phyloP scores from a whole-genome alignment of 257 asterid species.

The Fraxinus americana region DNA sequence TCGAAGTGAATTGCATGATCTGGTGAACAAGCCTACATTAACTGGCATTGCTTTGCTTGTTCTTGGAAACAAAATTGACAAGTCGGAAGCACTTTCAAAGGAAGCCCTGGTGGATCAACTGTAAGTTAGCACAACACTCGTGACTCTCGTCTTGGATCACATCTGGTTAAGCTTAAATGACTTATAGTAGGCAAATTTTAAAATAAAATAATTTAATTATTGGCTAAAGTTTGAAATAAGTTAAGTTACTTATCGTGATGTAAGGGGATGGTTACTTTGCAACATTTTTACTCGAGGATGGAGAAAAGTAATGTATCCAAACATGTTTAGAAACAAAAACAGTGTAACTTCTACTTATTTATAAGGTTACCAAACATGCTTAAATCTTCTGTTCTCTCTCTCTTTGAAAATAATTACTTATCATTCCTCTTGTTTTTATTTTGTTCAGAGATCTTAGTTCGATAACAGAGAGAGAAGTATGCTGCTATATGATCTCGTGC shows the following conservation, averaged over 20 bases:
- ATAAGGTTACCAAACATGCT: too few relatives aligned
- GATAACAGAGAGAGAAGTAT: slow-evolving; percentile 74
- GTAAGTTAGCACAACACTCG: slow-evolving; percentile 43
- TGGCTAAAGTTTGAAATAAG: too few relatives aligned
- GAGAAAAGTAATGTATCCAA: too few relatives aligned
- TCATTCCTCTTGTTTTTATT: background rate
- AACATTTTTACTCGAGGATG: too few relatives aligned
- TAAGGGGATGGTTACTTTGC: too few relatives aligned
- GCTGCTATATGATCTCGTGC: slow-evolving; percentile 97
- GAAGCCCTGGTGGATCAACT: slow-evolving; percentile 77
- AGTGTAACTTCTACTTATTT: too few relatives aligned
- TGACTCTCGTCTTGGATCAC: background rate
- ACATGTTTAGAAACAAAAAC: too few relatives aligned
- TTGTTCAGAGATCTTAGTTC: slow-evolving; percentile 58
- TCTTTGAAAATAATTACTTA: background rate
- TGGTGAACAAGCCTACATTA: slow-evolving; percentile 72
- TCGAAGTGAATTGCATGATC: slow-evolving; percentile 73
- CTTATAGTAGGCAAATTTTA: too few relatives aligned
- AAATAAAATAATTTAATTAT: too few relatives aligned
- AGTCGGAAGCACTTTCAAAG: slow-evolving; percentile 82
- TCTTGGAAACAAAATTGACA: slow-evolving; percentile 89
- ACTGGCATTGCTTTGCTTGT: slow-evolving; percentile 78
- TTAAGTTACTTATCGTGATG: too few relatives aligned
- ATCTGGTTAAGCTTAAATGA: too few relatives aligned
- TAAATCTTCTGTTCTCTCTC: background rate